Percentiles rank a stretch among this genome's conserved stretches.
Conservation (phyloP, 495 filamentous ascomycete species). For the Terfezia claveryi region DNA sequence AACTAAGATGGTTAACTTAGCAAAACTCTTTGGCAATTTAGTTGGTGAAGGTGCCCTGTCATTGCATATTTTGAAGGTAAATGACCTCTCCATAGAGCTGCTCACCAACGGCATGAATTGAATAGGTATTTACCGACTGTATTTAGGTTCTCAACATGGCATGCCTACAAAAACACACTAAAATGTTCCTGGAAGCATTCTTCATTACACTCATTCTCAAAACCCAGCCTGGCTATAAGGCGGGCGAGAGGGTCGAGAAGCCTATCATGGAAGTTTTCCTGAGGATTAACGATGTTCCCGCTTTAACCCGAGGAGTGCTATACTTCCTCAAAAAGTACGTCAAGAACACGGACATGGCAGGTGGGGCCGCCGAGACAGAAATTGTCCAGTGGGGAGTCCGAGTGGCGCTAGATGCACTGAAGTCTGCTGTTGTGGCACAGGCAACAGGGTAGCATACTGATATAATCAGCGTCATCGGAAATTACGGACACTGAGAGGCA, state of each 20-base stretch:
- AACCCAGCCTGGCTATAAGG: conserved; percentile 12
- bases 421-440: conserved; percentile 24
- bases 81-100: background rate
- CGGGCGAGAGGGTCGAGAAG: conserved; percentile 27
- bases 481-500: no score
- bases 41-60: conserved; percentile 42
- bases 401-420: conserved; percentile 36
- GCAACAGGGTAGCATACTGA: conserved; percentile 6
- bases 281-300: conserved; percentile 33
- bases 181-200: conserved; percentile 56
- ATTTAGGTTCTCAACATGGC: conserved; percentile 45
- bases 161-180: conserved; percentile 53
- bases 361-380: conserved; percentile 35
- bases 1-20: conserved; percentile 66
- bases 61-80: conserved; percentile 39
- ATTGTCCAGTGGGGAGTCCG: conserved; percentile 49
- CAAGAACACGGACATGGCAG: conserved; percentile 47
- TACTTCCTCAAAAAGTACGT: conserved; percentile 63
- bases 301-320: conserved; percentile 46
- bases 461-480: background rate
- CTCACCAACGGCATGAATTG: background rate
- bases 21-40: conserved; percentile 59
- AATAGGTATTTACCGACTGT: conserved; percentile 6
- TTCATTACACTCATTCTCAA: conserved; percentile 44
- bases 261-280: conserved; percentile 42